Conservation (phyloP, 2,329 filamentous ascomycete genomes). For the Fonsecaea erecta region DNA sequence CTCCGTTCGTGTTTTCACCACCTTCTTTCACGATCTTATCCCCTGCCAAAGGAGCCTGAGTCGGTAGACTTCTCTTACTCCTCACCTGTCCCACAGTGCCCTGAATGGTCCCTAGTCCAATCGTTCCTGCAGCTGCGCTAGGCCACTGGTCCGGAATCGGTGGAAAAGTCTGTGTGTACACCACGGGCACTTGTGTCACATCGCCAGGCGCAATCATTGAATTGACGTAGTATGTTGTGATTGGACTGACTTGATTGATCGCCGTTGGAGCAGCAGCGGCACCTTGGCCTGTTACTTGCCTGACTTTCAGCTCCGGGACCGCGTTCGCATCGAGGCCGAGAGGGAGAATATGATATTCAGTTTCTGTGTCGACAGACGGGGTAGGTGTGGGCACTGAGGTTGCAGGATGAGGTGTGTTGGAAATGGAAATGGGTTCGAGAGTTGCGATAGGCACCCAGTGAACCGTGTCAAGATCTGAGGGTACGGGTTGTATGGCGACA, state of each 20-base stretch:
- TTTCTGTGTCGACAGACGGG: constrained; percentile 4
- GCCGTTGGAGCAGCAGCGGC: constrained; percentile 36
- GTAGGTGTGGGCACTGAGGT: constrained; percentile 19
- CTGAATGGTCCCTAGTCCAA: constrained; percentile 42
- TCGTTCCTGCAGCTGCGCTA: constrained; percentile 37
- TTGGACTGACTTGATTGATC: constrained; percentile 39
- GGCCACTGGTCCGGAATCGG: constrained; percentile 42
- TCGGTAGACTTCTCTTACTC: constrained; percentile 32
- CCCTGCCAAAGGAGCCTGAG: constrained; percentile 23
- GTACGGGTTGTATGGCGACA: constrained; percentile 13
- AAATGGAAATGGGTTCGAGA: constrained; percentile 11
- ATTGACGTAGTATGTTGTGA: constrained; percentile 38
- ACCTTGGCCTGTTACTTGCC: constrained; percentile 40
- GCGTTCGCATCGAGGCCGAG: constrained; percentile 25
- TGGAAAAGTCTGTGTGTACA: constrained; percentile 41
- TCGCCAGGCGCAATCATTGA: constrained; percentile 8
- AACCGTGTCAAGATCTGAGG: constrained; percentile 23
- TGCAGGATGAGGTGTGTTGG: not conserved
- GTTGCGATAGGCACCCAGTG: constrained; percentile 30
- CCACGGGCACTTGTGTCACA: constrained; percentile 30
- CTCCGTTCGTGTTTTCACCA: not conserved
- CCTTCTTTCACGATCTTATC: not conserved
- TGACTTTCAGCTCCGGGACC: constrained; percentile 29
- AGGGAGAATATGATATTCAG: constrained; percentile 24
- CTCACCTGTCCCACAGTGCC: constrained; percentile 35